These are phyloP conservation scores for Beauveria pseudobassiana DNA, from an alignment of 2,329 filamentous ascomycete genomes.

Conservation along the genomic window DNA sequence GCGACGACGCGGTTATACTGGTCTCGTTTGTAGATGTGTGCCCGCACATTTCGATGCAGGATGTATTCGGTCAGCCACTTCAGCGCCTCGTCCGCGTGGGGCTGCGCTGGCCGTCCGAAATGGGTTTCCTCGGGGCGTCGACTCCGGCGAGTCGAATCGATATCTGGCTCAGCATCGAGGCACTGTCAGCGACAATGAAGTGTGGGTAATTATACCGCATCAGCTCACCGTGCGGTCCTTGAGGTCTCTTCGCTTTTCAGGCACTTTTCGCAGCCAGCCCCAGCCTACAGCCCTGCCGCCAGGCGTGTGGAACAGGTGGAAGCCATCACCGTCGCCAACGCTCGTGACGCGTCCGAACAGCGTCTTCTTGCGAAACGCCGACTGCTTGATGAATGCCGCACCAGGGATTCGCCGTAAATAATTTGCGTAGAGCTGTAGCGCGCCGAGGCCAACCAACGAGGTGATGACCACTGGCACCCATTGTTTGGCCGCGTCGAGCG, in stretches of 20 bases:
- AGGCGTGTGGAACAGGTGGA: constrained; percentile 89
- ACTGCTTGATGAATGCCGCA: constrained; percentile 64
- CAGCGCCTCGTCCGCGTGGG: constrained; percentile 72
- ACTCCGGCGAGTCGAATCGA: constrained; percentile 84
- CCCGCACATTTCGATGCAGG: constrained; percentile 64
- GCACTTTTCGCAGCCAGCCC: constrained; percentile 81
- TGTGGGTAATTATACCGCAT: background rate
- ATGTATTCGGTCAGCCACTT: constrained; percentile 72
- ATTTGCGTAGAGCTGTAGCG: constrained; percentile 54
- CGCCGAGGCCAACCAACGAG: constrained; percentile 30
- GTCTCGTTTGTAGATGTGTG: constrained; percentile 75
- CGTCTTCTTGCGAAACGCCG: constrained; percentile 66
- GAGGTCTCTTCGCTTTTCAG: constrained; percentile 58
- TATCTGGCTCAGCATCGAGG: constrained; percentile 46
- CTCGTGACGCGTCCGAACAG: constrained; percentile 83
- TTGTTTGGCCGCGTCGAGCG: constrained; percentile 29
- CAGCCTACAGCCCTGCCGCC: constrained; percentile 82
- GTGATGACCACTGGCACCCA: constrained; percentile 32
- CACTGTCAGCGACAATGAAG: background rate
- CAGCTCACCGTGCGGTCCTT: constrained; percentile 66
- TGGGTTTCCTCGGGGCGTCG: constrained; percentile 87
- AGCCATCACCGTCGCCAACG: constrained; percentile 94
- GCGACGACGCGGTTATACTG: constrained; percentile 90
- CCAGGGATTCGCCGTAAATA: constrained; percentile 81
- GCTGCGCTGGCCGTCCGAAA: constrained; percentile 83